A percentile compares a stretch with the other conserved stretches of the same genome.
Evolutionary conservation across 2,329 filamentous ascomycete genomes (phyloP).

Genomic region (Cyphellophora europaea): DNA sequence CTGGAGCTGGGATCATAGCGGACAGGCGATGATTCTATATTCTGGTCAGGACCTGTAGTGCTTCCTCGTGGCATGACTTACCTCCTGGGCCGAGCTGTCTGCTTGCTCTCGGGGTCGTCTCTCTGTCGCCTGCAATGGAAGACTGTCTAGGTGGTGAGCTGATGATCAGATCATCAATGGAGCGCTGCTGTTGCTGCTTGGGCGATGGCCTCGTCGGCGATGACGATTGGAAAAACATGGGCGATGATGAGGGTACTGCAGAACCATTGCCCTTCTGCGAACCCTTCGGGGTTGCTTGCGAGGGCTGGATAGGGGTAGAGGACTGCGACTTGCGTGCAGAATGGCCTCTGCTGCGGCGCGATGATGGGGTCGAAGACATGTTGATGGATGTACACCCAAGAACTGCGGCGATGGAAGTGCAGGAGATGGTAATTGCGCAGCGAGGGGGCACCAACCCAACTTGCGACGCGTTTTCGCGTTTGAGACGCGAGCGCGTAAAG

Average conservation of each 20-base stretch:
- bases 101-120: conserved; percentile 33
- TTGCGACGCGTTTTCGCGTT: too few species aligned
- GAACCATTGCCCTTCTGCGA: conserved; percentile 21
- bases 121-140: conserved; percentile 30
- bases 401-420: neutral
- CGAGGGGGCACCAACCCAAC: too few species aligned
- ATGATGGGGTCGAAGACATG: conserved; percentile 37
- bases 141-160: conserved; percentile 39
- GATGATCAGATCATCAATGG: conserved; percentile 29
- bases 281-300: conserved; percentile 23
- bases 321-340: conserved; percentile 29
- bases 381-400: conserved; percentile 5
- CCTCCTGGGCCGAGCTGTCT: conserved; percentile 26
- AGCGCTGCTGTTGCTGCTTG: conserved; percentile 24
- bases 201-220: conserved; percentile 42
- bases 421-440: neutral
- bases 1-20: conserved; percentile 86
- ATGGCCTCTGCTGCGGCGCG: conserved; percentile 30
- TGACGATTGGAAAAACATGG: conserved; percentile 61
- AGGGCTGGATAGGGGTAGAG: conserved; percentile 27
- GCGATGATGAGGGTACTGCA: conserved; percentile 59
- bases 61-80: conserved; percentile 18
- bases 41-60: conserved; percentile 1
- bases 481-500: too few species aligned
- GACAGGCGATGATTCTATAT: conserved; percentile 79